Evolutionary conservation across 305 asterid species (phyloP).

Genomic region (Vinca major): DNA sequence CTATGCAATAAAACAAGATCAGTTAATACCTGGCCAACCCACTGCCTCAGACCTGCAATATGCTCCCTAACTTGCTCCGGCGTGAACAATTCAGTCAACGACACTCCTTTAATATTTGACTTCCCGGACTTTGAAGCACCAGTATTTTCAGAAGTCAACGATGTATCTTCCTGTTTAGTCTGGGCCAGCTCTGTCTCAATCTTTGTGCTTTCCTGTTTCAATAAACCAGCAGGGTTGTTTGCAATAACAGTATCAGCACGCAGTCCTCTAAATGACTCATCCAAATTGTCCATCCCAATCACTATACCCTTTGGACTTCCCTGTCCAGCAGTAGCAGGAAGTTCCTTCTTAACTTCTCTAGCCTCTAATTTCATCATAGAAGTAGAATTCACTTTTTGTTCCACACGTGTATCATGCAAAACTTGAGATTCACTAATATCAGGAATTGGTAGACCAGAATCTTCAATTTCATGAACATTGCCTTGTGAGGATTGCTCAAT

Average conservation of each 20-base stretch:
- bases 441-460: constrained; percentile 33
- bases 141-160: constrained; percentile 44
- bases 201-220: constrained; percentile 41
- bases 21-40: constrained; percentile 88
- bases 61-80: constrained; percentile 86
- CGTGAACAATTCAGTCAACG: constrained; percentile 89
- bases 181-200: constrained; percentile 51
- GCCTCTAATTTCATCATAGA: constrained; percentile 39
- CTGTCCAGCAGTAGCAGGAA: constrained; percentile 36
- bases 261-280: constrained; percentile 36
- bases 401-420: constrained; percentile 30
- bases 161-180: constrained; percentile 42
- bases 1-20: not conserved
- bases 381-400: constrained; percentile 26
- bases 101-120: constrained; percentile 87
- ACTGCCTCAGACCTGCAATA: constrained; percentile 81
- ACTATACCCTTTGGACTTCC: constrained; percentile 35
- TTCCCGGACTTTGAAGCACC: constrained; percentile 74
- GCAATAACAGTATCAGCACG: constrained; percentile 33
- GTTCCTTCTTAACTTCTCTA: constrained; percentile 49
- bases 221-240: constrained; percentile 31
- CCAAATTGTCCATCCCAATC: constrained; percentile 38
- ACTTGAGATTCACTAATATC: constrained; percentile 28
- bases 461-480: constrained; percentile 37
- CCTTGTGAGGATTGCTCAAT: constrained; percentile 47